Evolutionary conservation across 768 basidiomycete genomes (phyloP).

Genomic region (Termitomyces sp.): DNA sequence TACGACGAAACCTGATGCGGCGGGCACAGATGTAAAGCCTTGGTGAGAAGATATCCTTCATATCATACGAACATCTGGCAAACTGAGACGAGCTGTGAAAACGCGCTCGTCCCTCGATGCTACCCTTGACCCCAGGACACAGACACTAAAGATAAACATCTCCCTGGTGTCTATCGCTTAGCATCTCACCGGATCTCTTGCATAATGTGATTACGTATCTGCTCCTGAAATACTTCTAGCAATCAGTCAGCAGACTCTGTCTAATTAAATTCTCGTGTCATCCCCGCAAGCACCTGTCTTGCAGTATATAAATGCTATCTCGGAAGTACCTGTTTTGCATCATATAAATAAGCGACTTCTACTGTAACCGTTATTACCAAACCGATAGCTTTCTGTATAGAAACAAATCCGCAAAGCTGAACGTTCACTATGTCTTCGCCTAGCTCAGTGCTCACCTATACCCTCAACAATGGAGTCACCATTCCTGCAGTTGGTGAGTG

Average conservation of each 20-base stretch:
- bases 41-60: not conserved
- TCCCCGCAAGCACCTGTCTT: not conserved
- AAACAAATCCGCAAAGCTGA: not conserved
- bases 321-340: not conserved
- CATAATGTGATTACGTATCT: not conserved
- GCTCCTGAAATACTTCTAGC: not conserved
- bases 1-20: conserved; percentile 85
- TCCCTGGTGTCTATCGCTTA: not conserved
- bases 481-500: conserved; percentile 29
- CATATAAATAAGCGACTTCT: not conserved
- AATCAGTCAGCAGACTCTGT: not conserved
- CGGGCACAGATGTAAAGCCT: conserved; percentile 57
- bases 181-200: not conserved
- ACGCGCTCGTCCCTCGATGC: conserved; percentile 49
- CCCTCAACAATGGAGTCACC: conserved; percentile 26
- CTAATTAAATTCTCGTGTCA: not conserved
- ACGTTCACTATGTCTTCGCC: not conserved
- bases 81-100: not conserved
- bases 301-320: too few relatives aligned
- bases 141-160: not conserved
- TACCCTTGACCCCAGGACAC: conserved; percentile 30
- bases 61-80: not conserved
- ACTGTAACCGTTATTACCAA: not conserved
- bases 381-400: too few relatives aligned
- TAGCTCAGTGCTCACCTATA: conserved; percentile 2